Conservation (phyloP, 345 rosid species). For the Eucalyptus fibrosa region DNA sequence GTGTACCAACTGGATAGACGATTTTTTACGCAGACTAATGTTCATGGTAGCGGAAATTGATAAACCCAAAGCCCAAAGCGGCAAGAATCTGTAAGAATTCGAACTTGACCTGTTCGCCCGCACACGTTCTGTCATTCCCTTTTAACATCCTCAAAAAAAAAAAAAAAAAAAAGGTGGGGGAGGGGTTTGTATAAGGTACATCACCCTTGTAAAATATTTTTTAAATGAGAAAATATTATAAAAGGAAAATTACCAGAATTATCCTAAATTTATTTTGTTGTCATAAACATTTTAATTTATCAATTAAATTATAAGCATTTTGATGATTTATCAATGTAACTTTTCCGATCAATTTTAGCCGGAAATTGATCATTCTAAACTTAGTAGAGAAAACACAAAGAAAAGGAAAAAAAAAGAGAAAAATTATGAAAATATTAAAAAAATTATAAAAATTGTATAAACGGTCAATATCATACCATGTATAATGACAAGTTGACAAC, state of each 20-base stretch:
- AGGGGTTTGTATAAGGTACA: background rate
- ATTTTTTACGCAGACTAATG: background rate
- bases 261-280: rapidly evolving
- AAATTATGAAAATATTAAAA: too few species aligned
- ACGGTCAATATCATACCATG: rapidly evolving
- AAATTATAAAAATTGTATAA: too few species aligned
- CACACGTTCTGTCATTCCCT: background rate
- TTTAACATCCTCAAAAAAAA: background rate
- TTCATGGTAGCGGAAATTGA: background rate
- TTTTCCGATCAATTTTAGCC: rapidly evolving
- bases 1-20: rapidly evolving
- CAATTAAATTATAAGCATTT: rapidly evolving
- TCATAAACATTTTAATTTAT: rapidly evolving
- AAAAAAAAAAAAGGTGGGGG: too few species aligned
- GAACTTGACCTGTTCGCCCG: background rate
- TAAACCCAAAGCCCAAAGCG: background rate
- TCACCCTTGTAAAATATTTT: background rate
- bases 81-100: background rate
- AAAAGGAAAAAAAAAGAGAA: rapidly evolving
- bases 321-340: rapidly evolving
- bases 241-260: rapidly evolving
- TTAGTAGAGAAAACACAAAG: too few species aligned
- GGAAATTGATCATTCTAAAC: background rate
- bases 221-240: background rate
- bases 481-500: too few species aligned